Conservation (phyloP, 768 basidiomycete genomes). For the Panellus pusillus region DNA sequence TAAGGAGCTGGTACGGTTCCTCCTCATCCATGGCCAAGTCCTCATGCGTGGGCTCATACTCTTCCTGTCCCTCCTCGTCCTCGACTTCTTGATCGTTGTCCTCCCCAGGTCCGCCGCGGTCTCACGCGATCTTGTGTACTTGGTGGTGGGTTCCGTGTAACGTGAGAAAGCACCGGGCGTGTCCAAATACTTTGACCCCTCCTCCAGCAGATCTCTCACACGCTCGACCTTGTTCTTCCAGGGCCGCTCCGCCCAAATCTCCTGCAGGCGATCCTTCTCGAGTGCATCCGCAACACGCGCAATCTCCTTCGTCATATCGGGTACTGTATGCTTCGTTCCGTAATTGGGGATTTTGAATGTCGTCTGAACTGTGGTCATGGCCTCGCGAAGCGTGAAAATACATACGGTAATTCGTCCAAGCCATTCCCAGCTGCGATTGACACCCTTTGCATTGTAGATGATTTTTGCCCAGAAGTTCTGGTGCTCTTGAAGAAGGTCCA, state of each 20-base stretch:
- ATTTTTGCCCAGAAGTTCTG: too few relatives aligned
- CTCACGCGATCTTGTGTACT: too few relatives aligned
- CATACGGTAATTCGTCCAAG: constrained; percentile 18
- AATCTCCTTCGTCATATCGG: constrained; percentile 8
- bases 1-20: too few relatives aligned
- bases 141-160: constrained; percentile 3
- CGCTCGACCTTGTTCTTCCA: background rate
- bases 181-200: constrained; percentile 14
- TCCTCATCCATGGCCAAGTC: constrained; percentile 14
- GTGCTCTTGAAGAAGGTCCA: constrained; percentile 17
- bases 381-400: constrained; percentile 16
- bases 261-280: constrained; percentile 7
- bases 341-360: constrained; percentile 9
- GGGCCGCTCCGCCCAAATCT: constrained; percentile 5
- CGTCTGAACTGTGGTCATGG: constrained; percentile 14
- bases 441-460: too few relatives aligned
- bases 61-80: background rate
- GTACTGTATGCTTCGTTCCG: constrained; percentile 12
- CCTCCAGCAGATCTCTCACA: constrained; percentile 15
- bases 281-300: constrained; percentile 3
- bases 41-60: constrained; percentile 1
- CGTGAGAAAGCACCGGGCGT: constrained; percentile 12
- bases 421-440: constrained; percentile 20
- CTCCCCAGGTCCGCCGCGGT: too few relatives aligned
- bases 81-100: background rate